A percentile compares a stretch with the other conserved stretches of the same genome.
Conservation (phyloP, 106 monocot genomes). For the Phalaenopsis equestris region DNA sequence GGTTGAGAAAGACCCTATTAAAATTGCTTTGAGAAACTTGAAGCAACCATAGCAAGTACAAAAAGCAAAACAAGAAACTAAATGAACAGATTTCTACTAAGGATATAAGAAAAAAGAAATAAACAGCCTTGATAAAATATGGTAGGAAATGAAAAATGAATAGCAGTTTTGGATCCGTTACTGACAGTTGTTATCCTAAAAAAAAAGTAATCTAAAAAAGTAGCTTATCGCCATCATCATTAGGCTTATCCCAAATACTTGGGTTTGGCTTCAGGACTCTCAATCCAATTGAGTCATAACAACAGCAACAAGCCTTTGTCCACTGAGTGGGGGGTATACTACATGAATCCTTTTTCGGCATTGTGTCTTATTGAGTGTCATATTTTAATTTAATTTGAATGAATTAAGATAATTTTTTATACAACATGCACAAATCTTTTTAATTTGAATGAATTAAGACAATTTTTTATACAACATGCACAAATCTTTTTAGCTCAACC, state of each 20-base stretch:
- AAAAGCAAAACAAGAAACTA: neutral
- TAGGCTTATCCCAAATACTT: neutral
- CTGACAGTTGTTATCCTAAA: neutral
- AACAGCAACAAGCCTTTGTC: too few species aligned
- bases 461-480: too few species aligned
- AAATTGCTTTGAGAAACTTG: neutral
- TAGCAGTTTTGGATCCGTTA: neutral
- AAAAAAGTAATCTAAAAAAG: too few species aligned
- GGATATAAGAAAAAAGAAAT: neutral
- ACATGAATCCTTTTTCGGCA: too few species aligned
- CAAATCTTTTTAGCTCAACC: too few species aligned
- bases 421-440: too few species aligned
- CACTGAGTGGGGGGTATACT: too few species aligned
- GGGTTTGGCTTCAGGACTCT: neutral
- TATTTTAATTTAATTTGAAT: too few species aligned
- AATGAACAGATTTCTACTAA: neutral
- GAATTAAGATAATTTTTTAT: too few species aligned
- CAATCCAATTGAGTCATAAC: neutral
- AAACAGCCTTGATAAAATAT: neutral
- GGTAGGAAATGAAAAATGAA: neutral
- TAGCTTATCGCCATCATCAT: too few species aligned
- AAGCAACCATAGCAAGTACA: neutral
- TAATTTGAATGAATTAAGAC: too few species aligned
- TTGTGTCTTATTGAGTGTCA: too few species aligned
- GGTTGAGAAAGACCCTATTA: conserved; percentile 83